Percentiles rank a stretch among this genome's conserved stretches.
These are phyloP conservation scores for Rhizomucor miehei DNA, from an alignment of 371 early-diverging fungal genomes.

Conservation along the genomic window DNA sequence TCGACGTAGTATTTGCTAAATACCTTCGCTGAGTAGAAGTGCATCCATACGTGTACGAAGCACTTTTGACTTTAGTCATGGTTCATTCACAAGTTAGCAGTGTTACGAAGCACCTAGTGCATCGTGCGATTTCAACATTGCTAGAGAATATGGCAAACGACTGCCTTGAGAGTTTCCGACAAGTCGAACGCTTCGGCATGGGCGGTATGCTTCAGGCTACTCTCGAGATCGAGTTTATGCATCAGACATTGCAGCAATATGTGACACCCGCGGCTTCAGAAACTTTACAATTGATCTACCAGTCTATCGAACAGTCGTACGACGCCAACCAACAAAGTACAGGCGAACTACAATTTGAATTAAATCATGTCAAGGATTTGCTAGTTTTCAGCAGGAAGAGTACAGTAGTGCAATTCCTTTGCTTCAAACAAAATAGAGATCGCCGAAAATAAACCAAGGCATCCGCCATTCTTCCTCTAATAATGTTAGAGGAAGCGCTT, in stretches of 20 bases:
- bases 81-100: conserved; percentile 88
- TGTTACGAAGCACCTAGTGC: conserved; percentile 70
- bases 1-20: not conserved
- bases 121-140: conserved; percentile 71
- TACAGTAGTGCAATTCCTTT: conserved; percentile 74
- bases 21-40: conserved; percentile 56
- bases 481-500: too few relatives aligned
- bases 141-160: conserved; percentile 72
- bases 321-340: conserved; percentile 53
- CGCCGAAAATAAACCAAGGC: conserved; percentile 13
- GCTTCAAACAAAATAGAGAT: conserved; percentile 64
- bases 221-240: conserved; percentile 83
- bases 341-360: conserved; percentile 55
- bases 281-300: conserved; percentile 66
- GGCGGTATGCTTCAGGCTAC: conserved; percentile 92
- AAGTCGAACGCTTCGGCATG: conserved; percentile 81
- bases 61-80: conserved; percentile 83
- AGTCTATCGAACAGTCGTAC: conserved; percentile 64
- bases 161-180: conserved; percentile 72
- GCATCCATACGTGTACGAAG: conserved; percentile 86
- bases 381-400: conserved; percentile 64
- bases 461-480: too few relatives aligned
- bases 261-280: conserved; percentile 60
- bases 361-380: conserved; percentile 62
- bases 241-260: conserved; percentile 73